Conservation (phyloP, 2,329 filamentous ascomycete genomes). For the Stagonosporopsis chrysanthemi region DNA sequence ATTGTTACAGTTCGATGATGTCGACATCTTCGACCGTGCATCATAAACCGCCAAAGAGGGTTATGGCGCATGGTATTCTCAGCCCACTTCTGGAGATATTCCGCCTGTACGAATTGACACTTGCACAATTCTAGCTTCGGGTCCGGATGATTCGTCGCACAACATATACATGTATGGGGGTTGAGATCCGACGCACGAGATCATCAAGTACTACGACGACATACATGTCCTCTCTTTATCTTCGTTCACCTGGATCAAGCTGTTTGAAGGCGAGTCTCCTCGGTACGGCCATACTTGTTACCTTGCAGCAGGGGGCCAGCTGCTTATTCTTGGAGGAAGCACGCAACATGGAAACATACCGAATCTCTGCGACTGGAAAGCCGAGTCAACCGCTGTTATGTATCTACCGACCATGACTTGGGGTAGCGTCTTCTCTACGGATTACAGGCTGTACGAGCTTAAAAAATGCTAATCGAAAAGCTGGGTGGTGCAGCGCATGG, state of each 20-base stretch:
- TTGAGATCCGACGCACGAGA: constrained; percentile 43
- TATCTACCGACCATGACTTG: constrained; percentile 24
- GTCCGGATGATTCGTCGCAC: constrained; percentile 55
- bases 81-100: constrained; percentile 52
- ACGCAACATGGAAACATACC: constrained; percentile 11
- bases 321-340: constrained; percentile 53
- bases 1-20: constrained; percentile 40
- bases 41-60: constrained; percentile 29
- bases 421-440: constrained; percentile 25
- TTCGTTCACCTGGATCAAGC: constrained; percentile 1
- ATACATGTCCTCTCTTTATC: constrained; percentile 52
- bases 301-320: constrained; percentile 47
- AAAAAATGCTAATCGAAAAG: constrained; percentile 14
- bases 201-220: constrained; percentile 48
- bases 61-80: constrained; percentile 53
- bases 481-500: constrained; percentile 22
- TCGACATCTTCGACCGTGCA: constrained; percentile 53
- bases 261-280: constrained; percentile 39
- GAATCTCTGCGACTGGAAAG: constrained; percentile 30
- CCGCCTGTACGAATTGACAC: constrained; percentile 55
- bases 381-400: constrained; percentile 22
- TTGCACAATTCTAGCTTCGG: constrained; percentile 52
- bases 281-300: constrained; percentile 55
- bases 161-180: constrained; percentile 61
- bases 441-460: constrained; percentile 8